These are phyloP conservation scores for Phialophora expanda DNA, from an alignment of 2,329 filamentous ascomycete genomes.

Conservation along the genomic window DNA sequence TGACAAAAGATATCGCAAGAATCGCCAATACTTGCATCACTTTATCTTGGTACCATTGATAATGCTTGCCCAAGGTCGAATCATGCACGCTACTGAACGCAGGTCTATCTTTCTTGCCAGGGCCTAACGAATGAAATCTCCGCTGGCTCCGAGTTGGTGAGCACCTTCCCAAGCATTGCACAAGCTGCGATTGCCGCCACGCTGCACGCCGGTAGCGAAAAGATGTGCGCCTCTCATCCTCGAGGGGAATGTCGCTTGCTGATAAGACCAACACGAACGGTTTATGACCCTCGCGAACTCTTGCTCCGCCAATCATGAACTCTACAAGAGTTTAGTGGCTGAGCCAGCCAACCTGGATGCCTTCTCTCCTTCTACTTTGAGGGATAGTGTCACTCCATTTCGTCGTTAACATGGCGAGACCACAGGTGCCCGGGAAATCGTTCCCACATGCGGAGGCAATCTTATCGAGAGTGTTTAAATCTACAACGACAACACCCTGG, in stretches of 20 bases:
- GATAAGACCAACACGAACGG: conserved; percentile 7
- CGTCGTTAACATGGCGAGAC: neutral
- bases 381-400: neutral
- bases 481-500: neutral
- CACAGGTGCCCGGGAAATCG: neutral
- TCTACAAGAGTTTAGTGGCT: neutral
- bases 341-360: neutral
- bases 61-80: conserved; percentile 4
- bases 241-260: neutral
- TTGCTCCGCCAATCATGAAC: conserved; percentile 1
- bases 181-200: neutral
- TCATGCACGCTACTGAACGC: conserved; percentile 7
- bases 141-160: neutral
- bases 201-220: neutral
- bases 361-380: conserved; percentile 15
- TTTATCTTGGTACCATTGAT: conserved; percentile 2
- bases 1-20: neutral
- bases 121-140: conserved; percentile 5
- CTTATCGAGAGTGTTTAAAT: conserved; percentile 7
- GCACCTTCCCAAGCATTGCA: neutral
- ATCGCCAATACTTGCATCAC: neutral
- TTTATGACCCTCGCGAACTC: neutral
- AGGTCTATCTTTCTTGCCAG: conserved; percentile 12
- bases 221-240: conserved; percentile 2
- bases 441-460: conserved; percentile 1